A percentile compares a stretch with the other conserved stretches of the same genome.
Conservation (phyloP, 2,329 filamentous ascomycete genomes). For the Clonostachys solani region DNA sequence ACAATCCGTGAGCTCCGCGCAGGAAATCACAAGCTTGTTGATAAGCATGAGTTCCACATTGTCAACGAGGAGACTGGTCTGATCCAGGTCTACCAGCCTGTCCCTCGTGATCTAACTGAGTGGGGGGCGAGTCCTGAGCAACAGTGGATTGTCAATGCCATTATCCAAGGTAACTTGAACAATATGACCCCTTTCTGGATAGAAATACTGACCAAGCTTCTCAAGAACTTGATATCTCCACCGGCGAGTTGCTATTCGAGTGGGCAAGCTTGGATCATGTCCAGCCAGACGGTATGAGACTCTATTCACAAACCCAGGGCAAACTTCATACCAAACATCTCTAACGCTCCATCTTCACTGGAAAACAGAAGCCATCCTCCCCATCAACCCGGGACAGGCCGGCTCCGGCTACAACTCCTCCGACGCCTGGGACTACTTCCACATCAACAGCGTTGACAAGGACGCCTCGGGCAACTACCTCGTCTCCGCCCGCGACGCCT, state of each 20-base stretch:
- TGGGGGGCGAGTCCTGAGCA: conserved; percentile 42
- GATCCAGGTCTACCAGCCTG: conserved; percentile 48
- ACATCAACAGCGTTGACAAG: conserved; percentile 54
- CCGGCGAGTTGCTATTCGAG: conserved; percentile 43
- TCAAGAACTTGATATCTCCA: conserved; percentile 43
- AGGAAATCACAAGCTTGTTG: conserved; percentile 42
- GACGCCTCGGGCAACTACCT: conserved; percentile 42
- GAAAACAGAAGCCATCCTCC: conserved; percentile 34
- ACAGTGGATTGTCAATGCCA: conserved; percentile 51
- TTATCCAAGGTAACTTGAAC: conserved; percentile 40
- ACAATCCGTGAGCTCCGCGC: conserved; percentile 47
- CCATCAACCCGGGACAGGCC: conserved; percentile 37
- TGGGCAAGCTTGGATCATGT: conserved; percentile 26
- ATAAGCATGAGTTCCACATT: conserved; percentile 52
- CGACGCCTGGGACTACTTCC: conserved; percentile 50
- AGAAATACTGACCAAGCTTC: conserved; percentile 3
- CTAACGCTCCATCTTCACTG: not conserved
- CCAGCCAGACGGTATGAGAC: conserved; percentile 13
- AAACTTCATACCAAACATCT: not conserved
- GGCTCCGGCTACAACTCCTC: conserved; percentile 19
- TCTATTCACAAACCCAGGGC: not conserved
- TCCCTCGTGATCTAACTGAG: conserved; percentile 33
- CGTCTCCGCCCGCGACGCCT: conserved; percentile 46
- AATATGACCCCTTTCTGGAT: not conserved
- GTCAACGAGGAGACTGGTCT: conserved; percentile 46